phyloP scores from a whole-genome alignment of 345 rosid genomes.

The Murraya koenigii region DNA sequence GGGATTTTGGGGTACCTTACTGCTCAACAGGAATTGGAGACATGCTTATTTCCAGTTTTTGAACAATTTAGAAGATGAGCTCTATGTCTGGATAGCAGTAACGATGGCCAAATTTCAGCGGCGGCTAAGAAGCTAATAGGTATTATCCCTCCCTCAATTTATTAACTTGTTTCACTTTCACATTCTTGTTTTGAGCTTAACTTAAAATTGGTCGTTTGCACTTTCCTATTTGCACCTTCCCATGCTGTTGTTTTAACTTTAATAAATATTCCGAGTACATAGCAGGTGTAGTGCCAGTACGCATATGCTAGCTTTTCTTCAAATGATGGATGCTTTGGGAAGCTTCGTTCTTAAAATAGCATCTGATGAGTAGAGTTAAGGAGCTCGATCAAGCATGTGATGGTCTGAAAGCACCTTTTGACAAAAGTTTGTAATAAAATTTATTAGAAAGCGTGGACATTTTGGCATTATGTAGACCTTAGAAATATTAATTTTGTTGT shows the following conservation, averaged over 20 bases:
- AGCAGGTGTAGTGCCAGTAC: no score
- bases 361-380: not conserved
- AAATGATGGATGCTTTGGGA: not conserved
- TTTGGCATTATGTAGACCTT: not conserved
- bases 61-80: not conserved
- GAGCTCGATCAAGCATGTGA: not conserved
- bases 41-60: not conserved
- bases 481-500: not conserved
- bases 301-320: not conserved
- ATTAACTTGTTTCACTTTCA: not conserved
- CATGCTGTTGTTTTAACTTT: no score
- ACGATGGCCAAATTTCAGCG: not conserved
- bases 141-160: not conserved
- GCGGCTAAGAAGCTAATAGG: not conserved
- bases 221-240: no score
- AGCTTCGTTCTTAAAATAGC: not conserved
- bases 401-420: not conserved
- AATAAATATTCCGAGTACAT: no score
- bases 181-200: no score
- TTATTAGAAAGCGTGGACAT: no score
- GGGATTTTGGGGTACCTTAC: not conserved
- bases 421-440: not conserved
- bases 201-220: no score
- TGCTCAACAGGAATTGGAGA: conserved; percentile 11
- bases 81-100: not conserved